Evolutionary conservation across 2,329 filamentous ascomycete genomes (phyloP), one percentile per base, ranked within the genome.

Genomic region (Fusarium sp.): DNA sequence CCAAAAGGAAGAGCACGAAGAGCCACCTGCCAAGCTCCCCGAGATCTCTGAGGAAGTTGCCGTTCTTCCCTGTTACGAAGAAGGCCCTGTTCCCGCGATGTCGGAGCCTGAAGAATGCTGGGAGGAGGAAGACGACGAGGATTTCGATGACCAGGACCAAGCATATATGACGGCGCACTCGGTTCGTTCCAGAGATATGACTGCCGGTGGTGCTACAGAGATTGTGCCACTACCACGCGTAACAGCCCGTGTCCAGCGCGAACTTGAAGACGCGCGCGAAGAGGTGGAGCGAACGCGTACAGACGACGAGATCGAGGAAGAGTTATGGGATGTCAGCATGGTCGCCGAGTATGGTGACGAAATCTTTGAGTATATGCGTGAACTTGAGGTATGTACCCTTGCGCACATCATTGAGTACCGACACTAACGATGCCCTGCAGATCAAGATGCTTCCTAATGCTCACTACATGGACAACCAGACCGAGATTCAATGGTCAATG

Each of bases 401-500:
- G 21, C 21, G 21, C n/a, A 34, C 28, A 18, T 27, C 25, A 23
- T 32, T 4, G 16, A 13, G 54, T 37, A 18, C 16, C 6, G 73
- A 77, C 49, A 78, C 76, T 74, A 59, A 76, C 65, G 34, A n/a
- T 18, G 18, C 28, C 45, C 9, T 54, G 34, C 60, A 93, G 92
- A 88, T 86, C 78, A 90, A 86, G 73, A 92, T 98, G 89, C 85
- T 94, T 42, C 96, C 96, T 2, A 94, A 96, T 76, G 86, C 93
- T 5, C 89, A 96, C 78, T 99, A 99, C 85, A 99, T 99, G 95
- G 93, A 97, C 68, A 90, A 92, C 72, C 96, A 99, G 80, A 90
- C 92, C n/a, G 95, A 98, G 80, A 97, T 99, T 60, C 93, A 97
- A 78, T 99, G 96, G 96, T 97, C 94, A 4, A 99, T 98, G 96